These are phyloP conservation scores for Trametes sanguinea DNA, from an alignment of 768 basidiomycete genomes.

Conservation along the genomic window DNA sequence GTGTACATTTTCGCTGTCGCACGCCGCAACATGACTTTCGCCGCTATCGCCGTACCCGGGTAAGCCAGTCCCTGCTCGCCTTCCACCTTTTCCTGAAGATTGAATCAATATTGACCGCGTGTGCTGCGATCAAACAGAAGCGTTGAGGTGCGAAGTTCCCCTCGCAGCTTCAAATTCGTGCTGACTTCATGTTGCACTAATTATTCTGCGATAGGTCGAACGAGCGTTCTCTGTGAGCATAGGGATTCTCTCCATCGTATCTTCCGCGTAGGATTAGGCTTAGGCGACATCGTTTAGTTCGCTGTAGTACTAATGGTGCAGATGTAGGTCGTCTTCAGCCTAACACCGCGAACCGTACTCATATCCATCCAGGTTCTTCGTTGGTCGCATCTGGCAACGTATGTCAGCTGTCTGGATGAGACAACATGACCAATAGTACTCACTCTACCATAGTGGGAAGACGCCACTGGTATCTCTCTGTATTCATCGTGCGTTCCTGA, in stretches of 20 bases:
- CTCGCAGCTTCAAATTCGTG: too few relatives aligned
- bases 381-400: slow-evolving; percentile 9
- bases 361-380: slow-evolving; percentile 1
- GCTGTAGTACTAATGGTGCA: slow-evolving; percentile 17
- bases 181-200: background rate
- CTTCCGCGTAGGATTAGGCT: background rate
- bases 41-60: slow-evolving; percentile 9
- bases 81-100: background rate
- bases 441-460: slow-evolving; percentile 2
- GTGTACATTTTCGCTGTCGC: slow-evolving; percentile 17
- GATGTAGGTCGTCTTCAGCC: background rate
- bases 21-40: slow-evolving; percentile 3
- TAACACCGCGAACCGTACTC: background rate
- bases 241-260: background rate
- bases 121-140: background rate
- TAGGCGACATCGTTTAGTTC: background rate
- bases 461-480: slow-evolving; percentile 9
- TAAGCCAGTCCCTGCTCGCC: background rate
- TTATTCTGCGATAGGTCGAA: background rate
- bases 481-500: background rate
- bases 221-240: slow-evolving; percentile 17
- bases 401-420: background rate
- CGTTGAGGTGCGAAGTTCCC: background rate
- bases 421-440: too few relatives aligned
- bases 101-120: background rate